These are phyloP conservation scores for Saccharomyces hybrid DNA, from an alignment of 1,139 yeast genomes.

Conservation along the genomic window DNA sequence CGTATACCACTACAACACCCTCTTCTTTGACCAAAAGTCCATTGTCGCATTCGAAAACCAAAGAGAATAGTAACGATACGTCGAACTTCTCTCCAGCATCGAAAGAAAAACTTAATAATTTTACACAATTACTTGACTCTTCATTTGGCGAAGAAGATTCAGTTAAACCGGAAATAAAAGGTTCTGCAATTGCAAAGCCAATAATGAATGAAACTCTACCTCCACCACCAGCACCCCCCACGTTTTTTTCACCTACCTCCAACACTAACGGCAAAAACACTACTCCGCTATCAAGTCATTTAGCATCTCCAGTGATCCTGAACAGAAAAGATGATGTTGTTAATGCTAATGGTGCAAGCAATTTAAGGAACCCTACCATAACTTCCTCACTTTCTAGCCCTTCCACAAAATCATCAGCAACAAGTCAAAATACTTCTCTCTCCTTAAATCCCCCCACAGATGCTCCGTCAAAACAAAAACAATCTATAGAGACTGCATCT, in stretches of 20 bases:
- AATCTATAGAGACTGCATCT: not conserved
- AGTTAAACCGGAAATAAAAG: not conserved
- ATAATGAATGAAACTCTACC: constrained; percentile 6
- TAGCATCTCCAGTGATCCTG: constrained; percentile 20
- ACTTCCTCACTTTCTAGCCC: not conserved
- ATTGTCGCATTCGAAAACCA: constrained; percentile 1
- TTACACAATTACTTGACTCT: constrained; percentile 23
- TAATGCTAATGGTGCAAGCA: not conserved
- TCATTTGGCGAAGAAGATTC: constrained; percentile 20
- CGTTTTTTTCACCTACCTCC: constrained; percentile 3
- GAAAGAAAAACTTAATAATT: constrained; percentile 20
- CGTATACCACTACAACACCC: not conserved
- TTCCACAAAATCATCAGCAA: not conserved
- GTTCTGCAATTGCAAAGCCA: not conserved
- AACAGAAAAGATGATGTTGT: constrained; percentile 10
- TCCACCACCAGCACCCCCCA: constrained; percentile 13
- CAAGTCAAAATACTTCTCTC: not conserved
- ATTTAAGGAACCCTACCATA: not conserved
- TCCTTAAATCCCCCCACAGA: not conserved
- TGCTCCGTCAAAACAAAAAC: not conserved
- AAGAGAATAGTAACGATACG: constrained; percentile 4
- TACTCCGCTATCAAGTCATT: constrained; percentile 9
- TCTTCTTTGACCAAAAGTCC: not conserved
- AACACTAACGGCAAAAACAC: not conserved
- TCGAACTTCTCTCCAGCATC: constrained; percentile 25